A percentile compares a stretch with the other conserved stretches of the same genome.
Evolutionary conservation across 139 green algal genomes (phyloP).

Genomic region (Mesotaenium endlicherianum): DNA sequence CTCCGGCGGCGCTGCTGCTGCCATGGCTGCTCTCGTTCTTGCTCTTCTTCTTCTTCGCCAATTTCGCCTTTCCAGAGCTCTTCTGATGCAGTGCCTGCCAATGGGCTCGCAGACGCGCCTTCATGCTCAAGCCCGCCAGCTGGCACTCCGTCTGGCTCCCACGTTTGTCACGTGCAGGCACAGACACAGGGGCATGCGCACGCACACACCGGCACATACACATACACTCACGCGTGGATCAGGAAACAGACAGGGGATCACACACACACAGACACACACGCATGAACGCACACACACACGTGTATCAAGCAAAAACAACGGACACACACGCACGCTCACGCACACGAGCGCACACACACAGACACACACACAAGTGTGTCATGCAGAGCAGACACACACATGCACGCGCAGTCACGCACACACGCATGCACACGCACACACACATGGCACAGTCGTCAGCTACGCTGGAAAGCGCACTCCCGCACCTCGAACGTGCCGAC

Average conservation of each 20-base stretch:
- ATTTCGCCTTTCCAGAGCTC: too few species aligned
- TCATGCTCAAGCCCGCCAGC: background rate
- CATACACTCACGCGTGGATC: background rate
- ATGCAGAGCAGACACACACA: too few species aligned
- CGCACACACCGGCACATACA: background rate
- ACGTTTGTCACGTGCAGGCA: background rate
- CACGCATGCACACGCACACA: too few species aligned
- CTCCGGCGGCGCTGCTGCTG: too few species aligned
- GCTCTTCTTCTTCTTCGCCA: background rate
- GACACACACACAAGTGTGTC: too few species aligned
- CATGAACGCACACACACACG: background rate
- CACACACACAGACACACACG: background rate
- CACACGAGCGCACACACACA: too few species aligned
- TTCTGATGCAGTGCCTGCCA: background rate
- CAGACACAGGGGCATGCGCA: background rate
- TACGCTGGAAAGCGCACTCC: too few species aligned
- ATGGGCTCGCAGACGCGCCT: background rate
- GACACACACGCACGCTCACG: background rate
- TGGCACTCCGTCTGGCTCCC: background rate
- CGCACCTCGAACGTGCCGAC: too few species aligned
- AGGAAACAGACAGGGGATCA: background rate
- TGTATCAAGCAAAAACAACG: background rate
- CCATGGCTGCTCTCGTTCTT: too few species aligned
- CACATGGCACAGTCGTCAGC: too few species aligned
- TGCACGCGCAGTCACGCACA: too few species aligned